Conservation (phyloP, 768 basidiomycete genomes). For the Suillus occidentalis region DNA sequence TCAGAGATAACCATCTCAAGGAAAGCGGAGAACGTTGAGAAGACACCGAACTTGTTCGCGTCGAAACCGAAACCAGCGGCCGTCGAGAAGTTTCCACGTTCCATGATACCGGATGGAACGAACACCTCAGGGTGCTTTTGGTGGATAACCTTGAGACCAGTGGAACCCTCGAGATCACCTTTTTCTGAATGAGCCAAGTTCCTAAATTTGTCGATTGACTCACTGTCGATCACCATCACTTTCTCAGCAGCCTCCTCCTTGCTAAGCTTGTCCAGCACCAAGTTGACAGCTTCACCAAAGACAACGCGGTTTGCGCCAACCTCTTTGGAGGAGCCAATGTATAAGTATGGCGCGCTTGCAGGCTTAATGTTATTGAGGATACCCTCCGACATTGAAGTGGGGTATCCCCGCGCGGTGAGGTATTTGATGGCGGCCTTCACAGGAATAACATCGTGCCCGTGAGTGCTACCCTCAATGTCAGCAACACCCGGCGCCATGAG, state of each 20-base stretch:
- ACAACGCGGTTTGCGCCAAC: slow-evolving; percentile 77
- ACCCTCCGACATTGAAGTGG: slow-evolving; percentile 41
- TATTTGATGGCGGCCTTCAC: slow-evolving; percentile 79
- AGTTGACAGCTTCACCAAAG: slow-evolving; percentile 83
- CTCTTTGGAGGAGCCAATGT: slow-evolving; percentile 71
- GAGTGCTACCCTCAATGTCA: slow-evolving; percentile 74
- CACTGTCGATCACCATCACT: slow-evolving; percentile 88
- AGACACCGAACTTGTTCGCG: slow-evolving; percentile 79
- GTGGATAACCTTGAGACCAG: slow-evolving; percentile 84
- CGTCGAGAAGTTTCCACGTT: slow-evolving; percentile 80
- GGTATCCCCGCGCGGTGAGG: slow-evolving; percentile 62
- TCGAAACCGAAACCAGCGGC: slow-evolving; percentile 89
- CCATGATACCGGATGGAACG: slow-evolving; percentile 83
- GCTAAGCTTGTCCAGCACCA: slow-evolving; percentile 69
- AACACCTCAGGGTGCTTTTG: slow-evolving; percentile 90
- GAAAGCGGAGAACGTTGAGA: slow-evolving; percentile 91
- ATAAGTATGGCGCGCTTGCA: slow-evolving; percentile 52
- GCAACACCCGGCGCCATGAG: slow-evolving; percentile 67
- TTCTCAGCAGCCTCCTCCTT: slow-evolving; percentile 77
- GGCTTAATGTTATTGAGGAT: slow-evolving; percentile 71
- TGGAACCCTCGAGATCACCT: slow-evolving; percentile 88
- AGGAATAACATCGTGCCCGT: slow-evolving; percentile 86
- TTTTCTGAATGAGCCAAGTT: neutral
- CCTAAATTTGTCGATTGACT: slow-evolving; percentile 18
- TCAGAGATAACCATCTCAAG: slow-evolving; percentile 90